These are phyloP conservation scores for Vitis riparia DNA, from an alignment of 164 flowering plant species.

Conservation along the genomic window DNA sequence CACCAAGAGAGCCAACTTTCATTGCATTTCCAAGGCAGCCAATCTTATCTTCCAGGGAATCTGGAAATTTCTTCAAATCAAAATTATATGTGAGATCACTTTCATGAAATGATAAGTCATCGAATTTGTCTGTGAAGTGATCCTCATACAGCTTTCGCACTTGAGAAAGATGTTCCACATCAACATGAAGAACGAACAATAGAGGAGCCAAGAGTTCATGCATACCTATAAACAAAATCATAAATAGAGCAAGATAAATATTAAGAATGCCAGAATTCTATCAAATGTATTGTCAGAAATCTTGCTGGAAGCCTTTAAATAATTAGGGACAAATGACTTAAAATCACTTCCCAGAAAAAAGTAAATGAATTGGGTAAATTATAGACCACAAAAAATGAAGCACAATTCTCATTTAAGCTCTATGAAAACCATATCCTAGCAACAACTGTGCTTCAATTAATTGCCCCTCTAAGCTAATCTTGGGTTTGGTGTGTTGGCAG, in stretches of 20 bases:
- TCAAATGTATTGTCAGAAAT: too few species aligned
- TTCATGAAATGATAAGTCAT: conserved; percentile 65
- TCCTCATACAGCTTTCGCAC: conserved; percentile 73
- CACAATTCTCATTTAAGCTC: too few species aligned
- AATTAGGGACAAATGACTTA: too few species aligned
- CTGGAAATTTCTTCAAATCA: conserved; percentile 43
- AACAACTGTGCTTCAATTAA: neutral
- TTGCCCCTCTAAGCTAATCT: neutral
- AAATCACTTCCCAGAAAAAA: neutral
- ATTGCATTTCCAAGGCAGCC: conserved; percentile 28
- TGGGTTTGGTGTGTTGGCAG: too few species aligned
- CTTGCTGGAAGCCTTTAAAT: too few species aligned
- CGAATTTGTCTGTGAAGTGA: conserved; percentile 84
- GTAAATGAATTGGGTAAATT: neutral
- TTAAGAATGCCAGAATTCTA: too few species aligned
- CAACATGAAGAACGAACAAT: conserved; percentile 87
- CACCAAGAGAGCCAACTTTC: conserved; percentile 45
- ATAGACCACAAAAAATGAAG: neutral
- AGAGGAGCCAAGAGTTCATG: conserved; percentile 97
- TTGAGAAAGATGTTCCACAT: conserved; percentile 65
- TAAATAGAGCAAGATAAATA: neutral
- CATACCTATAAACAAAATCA: conserved; percentile 62
- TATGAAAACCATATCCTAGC: neutral
- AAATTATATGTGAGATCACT: conserved; percentile 51
- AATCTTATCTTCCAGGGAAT: conserved; percentile 37